Base-by-base conservation (phyloP, 345 rosid genomes). In the Hibiscus tridactylites region DNA sequence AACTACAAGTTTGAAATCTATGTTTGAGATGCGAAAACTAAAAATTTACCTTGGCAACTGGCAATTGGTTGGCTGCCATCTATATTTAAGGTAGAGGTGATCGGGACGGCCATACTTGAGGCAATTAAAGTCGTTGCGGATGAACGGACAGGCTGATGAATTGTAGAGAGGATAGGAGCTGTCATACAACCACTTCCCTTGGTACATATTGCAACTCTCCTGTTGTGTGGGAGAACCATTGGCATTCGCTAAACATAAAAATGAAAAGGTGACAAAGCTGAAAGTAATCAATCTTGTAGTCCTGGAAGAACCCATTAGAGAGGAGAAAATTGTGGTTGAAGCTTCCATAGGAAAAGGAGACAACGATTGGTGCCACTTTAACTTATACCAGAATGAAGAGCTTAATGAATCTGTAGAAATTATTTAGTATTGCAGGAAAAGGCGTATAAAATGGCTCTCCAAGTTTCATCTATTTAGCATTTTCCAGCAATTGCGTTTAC, bases 61-160 rank as follows among this genome's bases (percentile, higher is more conserved):
- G 44, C 97, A 91, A 76, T 67, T 61, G 5, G 19, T 24, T 19
- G 98, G 98, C 76, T 88, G 90, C 97, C 98, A 94, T 73, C 98
- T 77, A 59, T 84, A 90, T 11, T 75, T 79, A 53, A 90, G 94
- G 67, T 91, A 94, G 64, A 68, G 74, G n/a, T 58, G 84, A 62
- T 60, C 37, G 9, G 64, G 64, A 3, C 61, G 61, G 61, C 61
- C 61, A 10, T 57, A 94, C 72, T 90, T 86, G 54, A 80, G 76
- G 81, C 98, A 93, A 68, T 93, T 85, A 67, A 83, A 93, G 63
- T 93, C 96, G 78, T 86, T 88, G 71, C 87, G 89, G 71, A 93
- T 81, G 77, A 80, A 84, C 1, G 93, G 95, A 61, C 98, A 93
- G 11, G 78, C 68, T 0, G 92, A 77, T 57, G 97, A 82, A 60